Evolutionary conservation across 2,329 filamentous ascomycete genomes (phyloP), one percentile per base, ranked within the genome.

Genomic region (Curvularia sp.): DNA sequence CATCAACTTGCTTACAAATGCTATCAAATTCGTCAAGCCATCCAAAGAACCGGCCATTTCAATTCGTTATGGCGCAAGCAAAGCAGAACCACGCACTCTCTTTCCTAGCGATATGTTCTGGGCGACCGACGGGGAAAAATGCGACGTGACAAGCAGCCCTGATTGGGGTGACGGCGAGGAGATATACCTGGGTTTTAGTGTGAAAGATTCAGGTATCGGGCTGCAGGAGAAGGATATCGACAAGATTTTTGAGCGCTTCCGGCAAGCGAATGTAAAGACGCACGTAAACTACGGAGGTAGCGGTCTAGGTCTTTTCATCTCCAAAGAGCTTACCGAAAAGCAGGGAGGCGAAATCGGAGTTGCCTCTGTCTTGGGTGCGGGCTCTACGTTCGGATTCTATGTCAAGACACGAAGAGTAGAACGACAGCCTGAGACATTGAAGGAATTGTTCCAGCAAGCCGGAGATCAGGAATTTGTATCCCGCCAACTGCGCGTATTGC

Each of bases 1-100:
- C 45, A 92, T 89, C 9, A 94, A 93, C 68, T 80, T 94, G 3
- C 79, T 94, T 18, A 92, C 89, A 1, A 79, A 79, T 36, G 74
- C 73, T 1, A 76, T 79, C 63, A 79, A 79, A 27, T 79, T 79
- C 49, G 80, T 80, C 0, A 77, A 79, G 38, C 66, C 74, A 21
- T 71, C 73, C 1, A 49, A 69, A 2, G 60, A 63, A 3, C 76
- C 77, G 0, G 65, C 64, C 12, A 78, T 82, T 49, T 74, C 69
- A 0, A 74, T 82, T 9, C 74, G 68, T 13, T 71, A 77, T 7
- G 77, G 78, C 12, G 79, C 76, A 1, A 62, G 66, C 23, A 53
- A 57, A 7, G 56, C 60, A 4, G 51, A 65, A 13, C 73, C 74
- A 1, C 68, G 69, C 1, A 30, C 51, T 1, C 67, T 73, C 36